Conservation (phyloP, 257 asterid species). For the Gentiana dahurica region DNA sequence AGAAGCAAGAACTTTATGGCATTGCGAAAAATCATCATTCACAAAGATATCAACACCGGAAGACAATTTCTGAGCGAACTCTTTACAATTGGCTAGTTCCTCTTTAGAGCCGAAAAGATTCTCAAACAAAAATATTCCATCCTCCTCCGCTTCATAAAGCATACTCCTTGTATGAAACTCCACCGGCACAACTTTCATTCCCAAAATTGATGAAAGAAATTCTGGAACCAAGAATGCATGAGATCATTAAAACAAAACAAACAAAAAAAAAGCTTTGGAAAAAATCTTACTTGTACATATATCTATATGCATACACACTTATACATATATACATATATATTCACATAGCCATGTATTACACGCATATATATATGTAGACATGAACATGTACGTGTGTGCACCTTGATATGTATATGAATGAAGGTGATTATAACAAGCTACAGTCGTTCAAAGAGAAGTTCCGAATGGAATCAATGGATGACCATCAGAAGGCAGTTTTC, state of each 20-base stretch:
- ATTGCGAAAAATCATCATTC: constrained; percentile 75
- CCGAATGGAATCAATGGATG: neutral
- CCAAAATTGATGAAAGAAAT: constrained; percentile 48
- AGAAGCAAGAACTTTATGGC: constrained; percentile 80
- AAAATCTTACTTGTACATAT: neutral
- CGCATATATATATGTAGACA: too few relatives aligned
- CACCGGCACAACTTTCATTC: constrained; percentile 50
- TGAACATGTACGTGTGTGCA: too few relatives aligned
- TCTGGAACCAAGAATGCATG: constrained; percentile 34
- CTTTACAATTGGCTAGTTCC: constrained; percentile 63
- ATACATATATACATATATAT: too few relatives aligned
- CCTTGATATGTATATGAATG: too few relatives aligned
- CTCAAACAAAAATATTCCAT: constrained; percentile 48
- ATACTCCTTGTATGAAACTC: constrained; percentile 21
- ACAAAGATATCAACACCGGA: constrained; percentile 70
- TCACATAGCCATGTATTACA: neutral
- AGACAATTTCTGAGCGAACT: constrained; percentile 51
- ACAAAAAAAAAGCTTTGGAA: neutral
- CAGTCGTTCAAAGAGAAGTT: neutral
- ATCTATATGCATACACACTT: neutral
- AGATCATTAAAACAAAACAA: neutral
- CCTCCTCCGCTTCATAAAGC: constrained; percentile 17
- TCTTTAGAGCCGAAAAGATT: constrained; percentile 54
- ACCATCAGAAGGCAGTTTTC: neutral
- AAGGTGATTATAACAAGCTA: too few relatives aligned